A percentile compares a stretch with the other conserved stretches of the same genome.
These are phyloP conservation scores for Babesia ovis DNA, from an alignment of 169 alveolate genomes.

Conservation along the genomic window DNA sequence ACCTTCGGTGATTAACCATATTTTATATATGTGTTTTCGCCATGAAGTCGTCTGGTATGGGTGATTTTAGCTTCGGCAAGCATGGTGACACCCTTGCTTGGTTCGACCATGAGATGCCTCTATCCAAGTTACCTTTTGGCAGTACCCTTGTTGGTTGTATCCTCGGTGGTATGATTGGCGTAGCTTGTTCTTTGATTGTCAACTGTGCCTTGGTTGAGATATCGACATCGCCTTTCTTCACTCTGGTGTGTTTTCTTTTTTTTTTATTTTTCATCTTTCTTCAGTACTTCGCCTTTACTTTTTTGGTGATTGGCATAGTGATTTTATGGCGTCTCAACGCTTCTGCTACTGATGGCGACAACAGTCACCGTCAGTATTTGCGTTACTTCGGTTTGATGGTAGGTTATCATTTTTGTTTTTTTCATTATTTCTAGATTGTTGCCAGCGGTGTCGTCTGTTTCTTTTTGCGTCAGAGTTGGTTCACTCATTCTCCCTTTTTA, in stretches of 20 bases:
- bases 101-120: constrained; percentile 69
- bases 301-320: constrained; percentile 85
- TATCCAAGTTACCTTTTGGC: constrained; percentile 28
- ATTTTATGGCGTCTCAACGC: constrained; percentile 86
- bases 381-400: constrained; percentile 79
- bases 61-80: constrained; percentile 29
- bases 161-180: constrained; percentile 87
- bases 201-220: constrained; percentile 91
- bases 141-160: constrained; percentile 70
- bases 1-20: background rate
- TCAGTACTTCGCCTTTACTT: constrained; percentile 87
- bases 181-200: constrained; percentile 86
- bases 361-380: constrained; percentile 66
- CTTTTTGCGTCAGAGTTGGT: constrained; percentile 89
- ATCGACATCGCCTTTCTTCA: constrained; percentile 87
- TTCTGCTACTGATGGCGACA: constrained; percentile 62
- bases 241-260: constrained; percentile 75
- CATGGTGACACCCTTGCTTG: constrained; percentile 41
- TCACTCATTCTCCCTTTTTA: constrained; percentile 77
- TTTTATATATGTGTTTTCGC: background rate
- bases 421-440: constrained; percentile 65
- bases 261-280: background rate
- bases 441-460: constrained; percentile 90
- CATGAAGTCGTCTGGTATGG: constrained; percentile 5
- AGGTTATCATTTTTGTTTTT: constrained; percentile 4